Base-by-base conservation (phyloP, 2,329 filamentous ascomycete genomes). In the Diaporthe nobilis region DNA sequence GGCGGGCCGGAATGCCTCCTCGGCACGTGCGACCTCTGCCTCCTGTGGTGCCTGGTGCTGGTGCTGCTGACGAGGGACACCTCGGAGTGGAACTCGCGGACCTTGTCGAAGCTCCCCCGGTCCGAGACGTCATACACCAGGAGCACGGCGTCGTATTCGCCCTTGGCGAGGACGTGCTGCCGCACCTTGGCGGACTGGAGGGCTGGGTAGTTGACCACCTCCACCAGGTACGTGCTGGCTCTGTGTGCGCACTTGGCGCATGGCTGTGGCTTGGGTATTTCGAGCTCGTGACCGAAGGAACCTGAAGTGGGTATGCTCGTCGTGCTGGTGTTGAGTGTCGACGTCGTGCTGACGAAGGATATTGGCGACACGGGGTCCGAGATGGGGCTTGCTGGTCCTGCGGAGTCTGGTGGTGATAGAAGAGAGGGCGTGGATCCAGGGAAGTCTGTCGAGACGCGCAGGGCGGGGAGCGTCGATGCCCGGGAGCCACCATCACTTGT, bases 101-200 rank as follows among this genome's bases (percentile, higher is more conserved):
- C 71, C 25, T 72, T 75, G 6, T 79, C 78, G 65, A 82, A 82
- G 3, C 78, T 79, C 1, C 53, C 63, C 39, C 80, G 76, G 67
- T 75, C 77, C 22, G 74, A 74, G 17, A 83, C 76, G 73, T 82
- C 81, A 76, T 83, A 82, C 13, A 82, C 77, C 1, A 83, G 78
- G 22, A 83, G 73, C 13, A 82, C 77, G 12, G 81, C 81, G 47
- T 83, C 81, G 75, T 81, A 82, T 25, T 79, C 77, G 6, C 78
- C 77, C 51, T 76, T 78, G 37, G 76, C 47, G 31, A 80, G 77
- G 9, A 80, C 77, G 17, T 77, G 75, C 4, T 77, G 67, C n/a
- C 81, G 79, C 17, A 77, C 75, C 7, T 67, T 60, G 42, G 76
- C 68, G 10, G 53, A 31, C 55, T 82, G 81, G 6, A 82, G 78